These are phyloP conservation scores for Waltergamsia citrina DNA, from an alignment of 2,329 filamentous ascomycete genomes.

Conservation along the genomic window DNA sequence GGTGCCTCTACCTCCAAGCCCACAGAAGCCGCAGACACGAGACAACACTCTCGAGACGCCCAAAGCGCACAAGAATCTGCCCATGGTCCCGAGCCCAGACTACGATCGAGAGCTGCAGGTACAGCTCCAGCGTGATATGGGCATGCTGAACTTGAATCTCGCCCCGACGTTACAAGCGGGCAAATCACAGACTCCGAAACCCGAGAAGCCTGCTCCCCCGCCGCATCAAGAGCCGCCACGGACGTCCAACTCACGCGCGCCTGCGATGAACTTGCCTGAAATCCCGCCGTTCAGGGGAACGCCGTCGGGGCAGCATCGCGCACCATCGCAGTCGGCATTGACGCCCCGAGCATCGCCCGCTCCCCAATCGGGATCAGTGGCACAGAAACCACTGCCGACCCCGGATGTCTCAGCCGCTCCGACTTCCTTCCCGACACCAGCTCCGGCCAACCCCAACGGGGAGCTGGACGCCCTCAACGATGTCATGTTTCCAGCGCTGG, in stretches of 20 bases:
- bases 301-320: constrained; percentile 18
- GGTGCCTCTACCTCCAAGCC: constrained; percentile 44
- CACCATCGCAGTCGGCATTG: constrained; percentile 12
- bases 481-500: constrained; percentile 86
- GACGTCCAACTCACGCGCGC: constrained; percentile 26
- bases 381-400: constrained; percentile 13
- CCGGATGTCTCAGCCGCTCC: constrained; percentile 21
- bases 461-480: constrained; percentile 82
- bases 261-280: constrained; percentile 37
- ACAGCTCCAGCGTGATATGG: constrained; percentile 55
- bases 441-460: constrained; percentile 48
- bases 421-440: constrained; percentile 45
- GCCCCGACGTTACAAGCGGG: constrained; percentile 5
- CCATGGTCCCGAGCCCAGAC: constrained; percentile 38
- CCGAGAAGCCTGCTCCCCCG: constrained; percentile 20
- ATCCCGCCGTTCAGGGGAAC: constrained; percentile 44
- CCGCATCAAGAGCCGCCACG: constrained; percentile 22
- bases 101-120: constrained; percentile 52
- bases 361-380: constrained; percentile 6
- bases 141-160: constrained; percentile 39
- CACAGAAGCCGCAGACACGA: constrained; percentile 17
- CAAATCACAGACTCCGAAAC: constrained; percentile 11
- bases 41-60: constrained; percentile 34
- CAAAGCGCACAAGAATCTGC: constrained; percentile 31
- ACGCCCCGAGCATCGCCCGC: constrained; percentile 3